Conservation (phyloP, 805 yeast species). For the Maudiozyma serrabonitensis region DNA sequence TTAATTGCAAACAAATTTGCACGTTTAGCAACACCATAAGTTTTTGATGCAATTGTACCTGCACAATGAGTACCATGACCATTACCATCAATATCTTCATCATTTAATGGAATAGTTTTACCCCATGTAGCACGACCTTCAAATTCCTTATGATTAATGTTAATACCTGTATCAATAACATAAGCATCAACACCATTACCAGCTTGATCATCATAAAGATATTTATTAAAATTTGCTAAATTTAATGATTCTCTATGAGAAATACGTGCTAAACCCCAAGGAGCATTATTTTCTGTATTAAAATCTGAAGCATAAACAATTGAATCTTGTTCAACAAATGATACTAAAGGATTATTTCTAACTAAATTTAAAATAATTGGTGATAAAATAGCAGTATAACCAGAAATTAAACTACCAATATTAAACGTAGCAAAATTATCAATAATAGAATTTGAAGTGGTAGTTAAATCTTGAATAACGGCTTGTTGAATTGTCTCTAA, state of each 20-base stretch:
- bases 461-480: background rate
- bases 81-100: constrained; percentile 66
- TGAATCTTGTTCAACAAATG: constrained; percentile 68
- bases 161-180: constrained; percentile 84
- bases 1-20: constrained; percentile 76
- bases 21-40: constrained; percentile 77
- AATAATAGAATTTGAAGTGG: background rate
- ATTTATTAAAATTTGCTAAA: constrained; percentile 62
- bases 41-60: constrained; percentile 79
- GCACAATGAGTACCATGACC: constrained; percentile 98
- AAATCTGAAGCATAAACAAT: constrained; percentile 51
- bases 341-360: constrained; percentile 54
- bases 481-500: constrained; percentile 45
- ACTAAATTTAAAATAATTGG: constrained; percentile 65
- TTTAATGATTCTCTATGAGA: constrained; percentile 70
- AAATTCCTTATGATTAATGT: constrained; percentile 65
- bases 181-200: constrained; percentile 83
- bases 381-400: constrained; percentile 81
- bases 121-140: constrained; percentile 85
- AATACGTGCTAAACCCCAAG: constrained; percentile 91
- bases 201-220: constrained; percentile 59
- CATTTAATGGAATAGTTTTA: constrained; percentile 64
- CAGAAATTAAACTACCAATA: constrained; percentile 49
- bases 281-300: constrained; percentile 71
- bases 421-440: constrained; percentile 51